Base-by-base conservation (phyloP, 371 early-diverging fungal species). In the Batrachochytrium dendrobatidis region DNA sequence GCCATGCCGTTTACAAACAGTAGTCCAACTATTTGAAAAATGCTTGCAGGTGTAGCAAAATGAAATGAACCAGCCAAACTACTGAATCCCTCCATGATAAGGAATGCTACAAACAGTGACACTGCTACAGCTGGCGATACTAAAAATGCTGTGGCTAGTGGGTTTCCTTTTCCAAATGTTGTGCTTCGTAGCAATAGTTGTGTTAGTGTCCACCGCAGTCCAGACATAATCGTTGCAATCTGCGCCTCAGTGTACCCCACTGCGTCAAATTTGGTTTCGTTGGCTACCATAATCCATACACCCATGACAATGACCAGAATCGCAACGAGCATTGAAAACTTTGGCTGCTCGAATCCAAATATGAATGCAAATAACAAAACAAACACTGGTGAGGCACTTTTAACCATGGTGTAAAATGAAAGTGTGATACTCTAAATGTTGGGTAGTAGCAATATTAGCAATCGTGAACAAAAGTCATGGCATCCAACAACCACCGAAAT, bases 361-460 rank as follows among this genome's bases (percentile, higher is more conserved):
- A 89, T 64, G 60, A 92, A 90, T 7, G 95, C 89, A 70, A 95
- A 95, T 17, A 91, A 30, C 20, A 96, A 74, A 8, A 92, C 90
- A 79, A 89, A 95, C 15, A 90, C 85, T 10, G 91, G 90, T 10
- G 87, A 82, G 26, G 86, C 85, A 30, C 90, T 89, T 67, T 96
- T 96, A 64, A 95, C 90, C 91, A 94, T 90, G n/a, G 94, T 95
- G 73, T 93, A 93, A 63, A 94, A 93, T 1, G 92, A 84, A 30
- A 95, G 80, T 0, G 92, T 86, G 35, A 95, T 88, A 35, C 75
- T 77, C 68, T 86, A 52, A 32, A 44, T n/a, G n/a, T n/a, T n/a
- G n/a, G n/a, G n/a, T n/a, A n/a, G n/a, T 3, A 44, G 44, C 17
- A 24, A 32, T 20, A 51, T 33, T 10, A 29, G 61, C 3, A 1